Evolutionary conservation across 176 grass and related monocot species (phyloP).

Genomic region (Lolium rigidum): DNA sequence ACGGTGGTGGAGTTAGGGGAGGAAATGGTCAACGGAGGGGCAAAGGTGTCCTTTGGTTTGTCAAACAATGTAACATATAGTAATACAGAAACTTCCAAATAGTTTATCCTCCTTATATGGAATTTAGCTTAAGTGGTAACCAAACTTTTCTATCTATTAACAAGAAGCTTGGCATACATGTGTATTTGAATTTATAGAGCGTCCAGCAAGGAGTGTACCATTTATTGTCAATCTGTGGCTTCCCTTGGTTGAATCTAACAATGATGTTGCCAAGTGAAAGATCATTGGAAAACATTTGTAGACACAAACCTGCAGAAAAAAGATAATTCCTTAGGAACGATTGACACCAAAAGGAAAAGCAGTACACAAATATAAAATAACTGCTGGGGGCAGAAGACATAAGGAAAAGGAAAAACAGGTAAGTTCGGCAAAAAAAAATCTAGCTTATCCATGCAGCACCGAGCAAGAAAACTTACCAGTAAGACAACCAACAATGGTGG

Average conservation of each 20-base stretch:
- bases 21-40: background rate
- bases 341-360: constrained; percentile 26
- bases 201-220: constrained; percentile 62
- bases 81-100: background rate
- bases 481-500: constrained; percentile 74
- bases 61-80: background rate
- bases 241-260: constrained; percentile 74
- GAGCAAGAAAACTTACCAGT: constrained; percentile 63
- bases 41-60: background rate
- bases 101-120: constrained; percentile 1
- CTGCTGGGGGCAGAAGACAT: constrained; percentile 3
- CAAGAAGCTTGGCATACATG: constrained; percentile 32
- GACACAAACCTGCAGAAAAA: constrained; percentile 79
- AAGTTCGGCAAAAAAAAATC: constrained; percentile 34
- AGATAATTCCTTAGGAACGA: constrained; percentile 26
- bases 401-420: constrained; percentile 22
- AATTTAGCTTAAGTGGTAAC: constrained; percentile 1
- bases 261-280: constrained; percentile 66
- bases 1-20: too few relatives aligned
- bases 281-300: constrained; percentile 77
- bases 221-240: constrained; percentile 85
- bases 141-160: background rate
- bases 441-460: constrained; percentile 6
- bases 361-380: constrained; percentile 14
- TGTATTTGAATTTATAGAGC: constrained; percentile 32